These are phyloP conservation scores for Cryomyces minteri DNA, from an alignment of 495 filamentous ascomycete species.

Conservation along the genomic window DNA sequence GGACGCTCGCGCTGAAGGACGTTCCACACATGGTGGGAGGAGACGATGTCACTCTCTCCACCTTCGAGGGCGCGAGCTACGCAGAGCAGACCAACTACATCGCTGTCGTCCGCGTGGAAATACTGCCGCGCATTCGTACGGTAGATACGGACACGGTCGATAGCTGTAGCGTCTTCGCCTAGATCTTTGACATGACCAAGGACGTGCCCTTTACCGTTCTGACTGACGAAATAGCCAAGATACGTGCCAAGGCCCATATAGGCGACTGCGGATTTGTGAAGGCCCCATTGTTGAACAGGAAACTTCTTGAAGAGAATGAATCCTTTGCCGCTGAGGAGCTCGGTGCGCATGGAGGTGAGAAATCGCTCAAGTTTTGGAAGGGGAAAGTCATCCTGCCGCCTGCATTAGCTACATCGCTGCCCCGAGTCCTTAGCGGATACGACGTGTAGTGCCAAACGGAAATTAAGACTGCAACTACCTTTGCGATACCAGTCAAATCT, in stretches of 20 bases:
- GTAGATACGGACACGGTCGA: conserved; percentile 74
- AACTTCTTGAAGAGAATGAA: conserved; percentile 82
- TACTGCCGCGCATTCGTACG: conserved; percentile 68
- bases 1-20: conserved; percentile 53
- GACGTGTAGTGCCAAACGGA: no score
- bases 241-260: conserved; percentile 86
- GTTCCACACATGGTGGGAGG: conserved; percentile 70
- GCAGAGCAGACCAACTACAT: conserved; percentile 76
- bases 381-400: conserved; percentile 36
- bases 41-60: conserved; percentile 71
- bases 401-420: neutral
- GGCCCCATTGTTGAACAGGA: conserved; percentile 58
- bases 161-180: conserved; percentile 62
- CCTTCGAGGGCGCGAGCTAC: conserved; percentile 60
- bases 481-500: no score
- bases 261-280: conserved; percentile 61
- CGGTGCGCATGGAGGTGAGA: conserved; percentile 38
- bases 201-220: conserved; percentile 77
- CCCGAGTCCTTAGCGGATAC: no score
- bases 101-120: conserved; percentile 70
- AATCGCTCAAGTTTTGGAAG: conserved; percentile 41
- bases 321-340: conserved; percentile 68
- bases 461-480: no score
- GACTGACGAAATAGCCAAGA: conserved; percentile 68
- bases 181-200: conserved; percentile 84